Evolutionary conservation across 2,329 filamentous ascomycete genomes (phyloP).

Genomic region (Stachybotrys elegans): DNA sequence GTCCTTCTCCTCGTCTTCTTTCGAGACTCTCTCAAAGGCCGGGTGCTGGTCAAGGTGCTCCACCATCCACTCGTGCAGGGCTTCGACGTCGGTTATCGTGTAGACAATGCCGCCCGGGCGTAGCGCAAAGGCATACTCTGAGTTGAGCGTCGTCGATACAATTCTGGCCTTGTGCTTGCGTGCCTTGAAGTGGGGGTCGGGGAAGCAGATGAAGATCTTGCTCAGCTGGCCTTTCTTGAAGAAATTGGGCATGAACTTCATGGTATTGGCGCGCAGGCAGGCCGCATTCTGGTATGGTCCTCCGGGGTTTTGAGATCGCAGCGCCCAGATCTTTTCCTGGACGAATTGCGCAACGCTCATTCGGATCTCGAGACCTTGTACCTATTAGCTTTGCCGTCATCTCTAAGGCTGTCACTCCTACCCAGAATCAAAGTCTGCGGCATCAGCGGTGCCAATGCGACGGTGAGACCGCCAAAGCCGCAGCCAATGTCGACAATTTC

Average conservation of each 20-base stretch:
- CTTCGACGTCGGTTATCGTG: constrained; percentile 95
- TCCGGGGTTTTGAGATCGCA: constrained; percentile 60
- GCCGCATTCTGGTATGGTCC: constrained; percentile 77
- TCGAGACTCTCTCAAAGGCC: constrained; percentile 70
- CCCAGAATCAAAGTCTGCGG: constrained; percentile 81
- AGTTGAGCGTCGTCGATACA: constrained; percentile 79
- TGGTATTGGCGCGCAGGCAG: constrained; percentile 87
- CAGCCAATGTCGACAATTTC: constrained; percentile 97
- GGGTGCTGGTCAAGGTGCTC: constrained; percentile 74
- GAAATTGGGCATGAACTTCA: constrained; percentile 99
- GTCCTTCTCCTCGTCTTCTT: constrained; percentile 63
- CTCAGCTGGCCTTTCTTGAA: constrained; percentile 75
- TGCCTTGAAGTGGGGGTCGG: constrained; percentile 96
- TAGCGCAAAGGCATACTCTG: constrained; percentile 88
- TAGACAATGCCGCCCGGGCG: constrained; percentile 82
- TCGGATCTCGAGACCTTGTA: constrained; percentile 82
- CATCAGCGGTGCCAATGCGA: constrained; percentile 76
- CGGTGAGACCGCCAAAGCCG: constrained; percentile 86
- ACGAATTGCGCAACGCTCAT: constrained; percentile 88
- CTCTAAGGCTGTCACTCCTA: constrained; percentile 30
- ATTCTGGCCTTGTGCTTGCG: constrained; percentile 97
- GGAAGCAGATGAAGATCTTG: constrained; percentile 97
- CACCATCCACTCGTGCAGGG: constrained; percentile 91
- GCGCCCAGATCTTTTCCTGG: constrained; percentile 76
- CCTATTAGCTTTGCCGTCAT: constrained; percentile 9